Conservation (phyloP, 306 rosid species). For the Luffa aegyptiaca region DNA sequence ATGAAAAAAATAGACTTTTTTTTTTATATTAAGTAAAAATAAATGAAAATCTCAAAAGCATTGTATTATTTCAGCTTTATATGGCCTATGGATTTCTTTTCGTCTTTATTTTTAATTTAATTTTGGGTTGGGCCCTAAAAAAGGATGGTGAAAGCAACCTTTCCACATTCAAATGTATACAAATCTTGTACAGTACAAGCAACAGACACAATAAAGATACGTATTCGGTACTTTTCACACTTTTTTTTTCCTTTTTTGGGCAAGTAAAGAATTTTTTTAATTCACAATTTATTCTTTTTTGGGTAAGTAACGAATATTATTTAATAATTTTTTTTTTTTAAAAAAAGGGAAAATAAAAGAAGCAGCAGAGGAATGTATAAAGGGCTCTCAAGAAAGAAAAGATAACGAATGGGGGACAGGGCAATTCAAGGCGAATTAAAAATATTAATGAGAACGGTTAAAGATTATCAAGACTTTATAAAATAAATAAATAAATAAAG, state of each 20-base stretch:
- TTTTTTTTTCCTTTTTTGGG: not conserved
- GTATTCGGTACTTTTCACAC: not conserved
- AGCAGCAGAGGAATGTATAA: not conserved
- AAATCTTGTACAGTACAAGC: not conserved
- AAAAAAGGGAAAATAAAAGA: not conserved
- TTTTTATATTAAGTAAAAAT: no score
- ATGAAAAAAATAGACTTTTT: no score
- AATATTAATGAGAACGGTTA: no score
- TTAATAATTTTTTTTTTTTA: no score
- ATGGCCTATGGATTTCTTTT: not conserved
- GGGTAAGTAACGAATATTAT: not conserved
- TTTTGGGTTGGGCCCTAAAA: not conserved
- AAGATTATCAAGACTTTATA: no score
- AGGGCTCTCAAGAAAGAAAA: no score
- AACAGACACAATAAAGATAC: not conserved
- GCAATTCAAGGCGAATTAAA: not conserved
- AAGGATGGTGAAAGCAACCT: not conserved
- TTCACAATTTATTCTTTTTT: not conserved
- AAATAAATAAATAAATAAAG: no score
- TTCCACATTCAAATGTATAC: not conserved
- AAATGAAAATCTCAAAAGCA: not conserved
- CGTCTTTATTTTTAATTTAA: not conserved
- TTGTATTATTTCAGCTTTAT: not conserved
- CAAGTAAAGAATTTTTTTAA: not conserved
- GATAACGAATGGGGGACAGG: not conserved